phyloP scores from a whole-genome alignment of 768 basidiomycete species.

The Ephemerocybe angulata region DNA sequence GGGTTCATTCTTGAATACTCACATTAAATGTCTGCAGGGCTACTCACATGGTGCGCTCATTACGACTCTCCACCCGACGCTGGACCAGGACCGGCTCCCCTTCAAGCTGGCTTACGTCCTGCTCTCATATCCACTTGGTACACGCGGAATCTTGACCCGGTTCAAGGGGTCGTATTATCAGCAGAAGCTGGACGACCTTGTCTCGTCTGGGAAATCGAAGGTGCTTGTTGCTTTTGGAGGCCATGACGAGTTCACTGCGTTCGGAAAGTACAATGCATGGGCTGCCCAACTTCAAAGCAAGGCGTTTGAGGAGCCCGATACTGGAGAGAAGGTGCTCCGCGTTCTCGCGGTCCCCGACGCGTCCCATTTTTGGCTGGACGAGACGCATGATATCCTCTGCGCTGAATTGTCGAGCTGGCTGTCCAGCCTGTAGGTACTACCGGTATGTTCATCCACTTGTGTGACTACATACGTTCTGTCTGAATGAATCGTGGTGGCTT shows the following conservation, averaged over 20 bases:
- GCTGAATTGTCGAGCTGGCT: slow-evolving; percentile 1
- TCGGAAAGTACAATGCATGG: slow-evolving; percentile 56
- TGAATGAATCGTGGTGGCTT: too few species aligned
- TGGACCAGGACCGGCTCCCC: slow-evolving; percentile 25
- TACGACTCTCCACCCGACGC: slow-evolving; percentile 58
- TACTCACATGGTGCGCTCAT: slow-evolving; percentile 82
- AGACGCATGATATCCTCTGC: slow-evolving; percentile 1
- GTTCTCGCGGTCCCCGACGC: slow-evolving; percentile 44
- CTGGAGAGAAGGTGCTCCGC: slow-evolving; percentile 14
- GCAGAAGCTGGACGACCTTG: slow-evolving; percentile 45
- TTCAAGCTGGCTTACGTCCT: slow-evolving; percentile 62
- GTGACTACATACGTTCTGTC: too few species aligned
- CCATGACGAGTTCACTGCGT: slow-evolving; percentile 65
- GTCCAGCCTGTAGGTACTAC: too few species aligned
- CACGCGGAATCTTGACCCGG: slow-evolving; percentile 62
- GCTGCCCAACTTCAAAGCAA: slow-evolving; percentile 30
- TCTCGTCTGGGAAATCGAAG: slow-evolving; percentile 42
- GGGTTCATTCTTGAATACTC: slow-evolving; percentile 5
- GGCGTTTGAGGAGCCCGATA: not conserved
- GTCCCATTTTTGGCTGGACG: slow-evolving; percentile 66
- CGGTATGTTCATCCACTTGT: too few species aligned
- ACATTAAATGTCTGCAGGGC: slow-evolving; percentile 42
- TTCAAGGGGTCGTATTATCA: slow-evolving; percentile 60
- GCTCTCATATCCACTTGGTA: slow-evolving; percentile 73
- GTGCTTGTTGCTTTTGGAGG: slow-evolving; percentile 68